Percentiles rank a stretch among this genome's conserved stretches.
Conservation (phyloP, 768 basidiomycete genomes). For the Trametes coccinea region DNA sequence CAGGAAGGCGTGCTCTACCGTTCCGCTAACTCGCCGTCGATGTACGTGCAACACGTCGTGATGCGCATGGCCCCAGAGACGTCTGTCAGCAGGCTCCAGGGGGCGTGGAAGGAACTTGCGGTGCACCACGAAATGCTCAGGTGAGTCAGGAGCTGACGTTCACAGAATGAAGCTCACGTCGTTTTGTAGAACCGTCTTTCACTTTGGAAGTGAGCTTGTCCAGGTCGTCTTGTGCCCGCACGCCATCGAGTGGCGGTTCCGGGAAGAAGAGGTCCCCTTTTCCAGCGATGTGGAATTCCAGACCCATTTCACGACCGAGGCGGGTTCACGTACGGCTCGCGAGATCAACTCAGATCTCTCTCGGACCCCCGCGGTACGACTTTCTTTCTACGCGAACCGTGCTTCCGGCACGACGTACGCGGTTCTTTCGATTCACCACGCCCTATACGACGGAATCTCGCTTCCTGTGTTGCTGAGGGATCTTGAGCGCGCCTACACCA, state of each 20-base stretch:
- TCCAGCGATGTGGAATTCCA: slow-evolving; percentile 18
- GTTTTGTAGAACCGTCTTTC: slow-evolving; percentile 33
- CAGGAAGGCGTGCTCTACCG: slow-evolving; percentile 50
- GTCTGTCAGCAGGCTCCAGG: slow-evolving; percentile 28
- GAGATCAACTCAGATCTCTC: slow-evolving; percentile 29
- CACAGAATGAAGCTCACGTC: neutral
- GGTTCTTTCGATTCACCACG: slow-evolving; percentile 37
- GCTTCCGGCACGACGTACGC: slow-evolving; percentile 20
- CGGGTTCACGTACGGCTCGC: slow-evolving; percentile 25
- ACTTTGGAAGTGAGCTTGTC: slow-evolving; percentile 31
- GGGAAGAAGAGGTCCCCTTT: slow-evolving; percentile 13
- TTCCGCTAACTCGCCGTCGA: slow-evolving; percentile 37
- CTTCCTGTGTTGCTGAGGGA: slow-evolving; percentile 32
- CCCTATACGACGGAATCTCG: slow-evolving; percentile 36
- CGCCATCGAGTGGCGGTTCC: slow-evolving; percentile 22
- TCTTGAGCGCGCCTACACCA: slow-evolving; percentile 28
- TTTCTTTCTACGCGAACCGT: slow-evolving; percentile 23
- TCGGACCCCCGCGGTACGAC: slow-evolving; percentile 9
- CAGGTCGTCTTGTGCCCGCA: slow-evolving; percentile 31
- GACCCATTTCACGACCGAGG: slow-evolving; percentile 25
- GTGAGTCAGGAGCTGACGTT: slow-evolving; percentile 8
- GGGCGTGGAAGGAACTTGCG: slow-evolving; percentile 38
- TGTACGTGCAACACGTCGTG: slow-evolving; percentile 49
- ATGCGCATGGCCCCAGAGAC: slow-evolving; percentile 30
- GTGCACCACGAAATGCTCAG: slow-evolving; percentile 31